Percentiles rank a stretch among this genome's conserved stretches.
Evolutionary conservation across 495 filamentous ascomycete species (phyloP).

Genomic region (Pyrenula massariospora): DNA sequence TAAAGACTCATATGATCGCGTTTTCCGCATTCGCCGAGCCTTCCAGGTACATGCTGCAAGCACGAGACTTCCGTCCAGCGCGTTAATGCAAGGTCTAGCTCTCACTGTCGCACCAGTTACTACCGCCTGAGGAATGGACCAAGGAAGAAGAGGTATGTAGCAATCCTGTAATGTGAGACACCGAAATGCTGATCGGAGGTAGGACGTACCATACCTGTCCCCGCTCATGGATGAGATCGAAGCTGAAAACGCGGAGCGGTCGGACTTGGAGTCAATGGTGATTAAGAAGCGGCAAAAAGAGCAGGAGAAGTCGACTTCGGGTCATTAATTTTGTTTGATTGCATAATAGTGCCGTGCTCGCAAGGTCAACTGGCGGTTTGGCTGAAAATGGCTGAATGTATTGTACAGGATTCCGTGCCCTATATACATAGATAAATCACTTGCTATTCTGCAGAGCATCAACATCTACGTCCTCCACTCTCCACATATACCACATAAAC

Average conservation of each 20-base stretch:
- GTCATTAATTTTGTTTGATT: not conserved
- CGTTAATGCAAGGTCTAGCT: not conserved
- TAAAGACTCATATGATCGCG: slow-evolving; percentile 89
- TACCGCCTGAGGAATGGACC: slow-evolving; percentile 73
- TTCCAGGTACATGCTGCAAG: slow-evolving; percentile 85
- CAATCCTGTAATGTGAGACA: too few relatives aligned
- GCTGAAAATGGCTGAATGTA: not conserved
- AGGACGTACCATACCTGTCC: slow-evolving; percentile 71
- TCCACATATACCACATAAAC: slow-evolving; percentile 93
- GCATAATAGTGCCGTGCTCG: not conserved
- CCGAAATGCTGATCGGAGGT: slow-evolving; percentile 4
- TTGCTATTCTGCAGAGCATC: slow-evolving; percentile 38
- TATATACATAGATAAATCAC: not conserved
- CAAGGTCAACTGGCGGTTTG: slow-evolving; percentile 15
- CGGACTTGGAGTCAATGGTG: slow-evolving; percentile 71
- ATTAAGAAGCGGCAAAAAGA: slow-evolving; percentile 35
- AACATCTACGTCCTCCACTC: slow-evolving; percentile 64
- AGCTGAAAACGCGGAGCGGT: slow-evolving; percentile 68
- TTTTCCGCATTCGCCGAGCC: slow-evolving; percentile 90
- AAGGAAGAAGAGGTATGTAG: slow-evolving; percentile 61
- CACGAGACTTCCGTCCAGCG: too few relatives aligned
- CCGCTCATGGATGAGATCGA: slow-evolving; percentile 76
- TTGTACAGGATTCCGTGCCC: not conserved
- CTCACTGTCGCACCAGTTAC: slow-evolving; percentile 62
- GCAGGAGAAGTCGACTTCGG: not conserved